These are phyloP conservation scores for Dianthus caryophyllus DNA, from an alignment of 148 eudicot species.

Conservation along the genomic window DNA sequence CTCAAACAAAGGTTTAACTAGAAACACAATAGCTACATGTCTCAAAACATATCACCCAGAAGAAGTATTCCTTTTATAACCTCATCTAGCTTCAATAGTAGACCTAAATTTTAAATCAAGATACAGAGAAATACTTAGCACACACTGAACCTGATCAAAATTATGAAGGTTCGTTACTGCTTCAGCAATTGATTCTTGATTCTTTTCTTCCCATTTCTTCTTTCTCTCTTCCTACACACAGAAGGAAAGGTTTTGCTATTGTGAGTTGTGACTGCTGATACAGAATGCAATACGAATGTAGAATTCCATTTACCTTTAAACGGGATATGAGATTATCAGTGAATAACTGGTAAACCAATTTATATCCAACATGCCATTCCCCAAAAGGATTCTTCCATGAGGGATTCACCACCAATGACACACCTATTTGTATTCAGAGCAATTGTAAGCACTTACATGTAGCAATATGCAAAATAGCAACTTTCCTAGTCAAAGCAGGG, in stretches of 20 bases:
- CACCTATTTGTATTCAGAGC: slow-evolving; percentile 38
- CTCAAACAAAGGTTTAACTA: too few species aligned
- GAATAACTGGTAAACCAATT: slow-evolving; percentile 83
- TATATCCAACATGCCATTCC: slow-evolving; percentile 92
- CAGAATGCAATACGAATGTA: not conserved
- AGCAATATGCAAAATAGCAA: not conserved
- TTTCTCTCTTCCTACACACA: slow-evolving; percentile 73
- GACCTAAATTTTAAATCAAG: too few species aligned
- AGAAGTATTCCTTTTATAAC: too few species aligned
- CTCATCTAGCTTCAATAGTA: too few species aligned
- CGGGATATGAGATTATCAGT: slow-evolving; percentile 75
- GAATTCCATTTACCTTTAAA: slow-evolving; percentile 54
- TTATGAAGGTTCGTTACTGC: slow-evolving; percentile 69
- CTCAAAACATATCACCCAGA: too few species aligned
- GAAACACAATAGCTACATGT: too few species aligned
- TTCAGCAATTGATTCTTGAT: slow-evolving; percentile 83
- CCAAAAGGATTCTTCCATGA: slow-evolving; percentile 95
- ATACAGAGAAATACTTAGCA: not conserved
- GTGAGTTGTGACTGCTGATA: not conserved
- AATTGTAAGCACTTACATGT: not conserved
- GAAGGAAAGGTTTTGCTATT: slow-evolving; percentile 3
- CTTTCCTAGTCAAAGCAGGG: too few species aligned
- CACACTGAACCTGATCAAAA: slow-evolving; percentile 61
- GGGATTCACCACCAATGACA: slow-evolving; percentile 63
- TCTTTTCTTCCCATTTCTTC: slow-evolving; percentile 88